Evolutionary conservation across 129 eudicot species (phyloP), one percentile per base, ranked within the genome.

Genomic region (Oenanthe sinensis): DNA sequence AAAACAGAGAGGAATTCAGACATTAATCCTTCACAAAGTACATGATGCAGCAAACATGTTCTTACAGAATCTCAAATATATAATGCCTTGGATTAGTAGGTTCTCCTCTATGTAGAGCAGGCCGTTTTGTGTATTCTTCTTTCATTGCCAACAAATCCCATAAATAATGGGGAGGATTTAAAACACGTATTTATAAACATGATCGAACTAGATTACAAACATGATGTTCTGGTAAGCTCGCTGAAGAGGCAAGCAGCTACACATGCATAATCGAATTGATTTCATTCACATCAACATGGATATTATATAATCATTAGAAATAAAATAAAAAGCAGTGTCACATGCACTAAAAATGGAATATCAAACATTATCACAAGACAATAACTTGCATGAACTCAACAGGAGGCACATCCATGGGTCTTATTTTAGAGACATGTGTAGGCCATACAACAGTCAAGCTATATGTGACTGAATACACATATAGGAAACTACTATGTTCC

Each of bases 61-160:
- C 97, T 69, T 87, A 96, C 99, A 92, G 86, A 73, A 96, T 84
- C 99, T 87, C 99, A 97, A 96, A 78, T 96, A n/a, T n/a, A n/a
- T n/a, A 92, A 78, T 96, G 99, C 82, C 92, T 96, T 52, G 99
- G 99, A 77, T 96, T 96, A 33, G 99, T 92, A 40, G 99, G 99
- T 82, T 96, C 89, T 96, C 99, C 82, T 96, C 99, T 12, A 71
- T 47, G 36, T 33, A 33, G 47, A 7, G 99, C 99, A 79, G 97
- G 97, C 39, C 99, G 92, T 48, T 87, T 71, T 5, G 97, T 85
- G 87, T 96, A 96, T 75, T 86, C 95, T 77, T 92, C 97, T 87
- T 92, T 96, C 76, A 96, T 78, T 33, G 99, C 99, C 84, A 96
- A 75, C 85, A 96, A 84, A n/a, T n/a, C n/a, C n/a, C n/a, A n/a